phyloP scores from a whole-genome alignment of 208 protist genomes.

The Novymonas esmeraldas region DNA sequence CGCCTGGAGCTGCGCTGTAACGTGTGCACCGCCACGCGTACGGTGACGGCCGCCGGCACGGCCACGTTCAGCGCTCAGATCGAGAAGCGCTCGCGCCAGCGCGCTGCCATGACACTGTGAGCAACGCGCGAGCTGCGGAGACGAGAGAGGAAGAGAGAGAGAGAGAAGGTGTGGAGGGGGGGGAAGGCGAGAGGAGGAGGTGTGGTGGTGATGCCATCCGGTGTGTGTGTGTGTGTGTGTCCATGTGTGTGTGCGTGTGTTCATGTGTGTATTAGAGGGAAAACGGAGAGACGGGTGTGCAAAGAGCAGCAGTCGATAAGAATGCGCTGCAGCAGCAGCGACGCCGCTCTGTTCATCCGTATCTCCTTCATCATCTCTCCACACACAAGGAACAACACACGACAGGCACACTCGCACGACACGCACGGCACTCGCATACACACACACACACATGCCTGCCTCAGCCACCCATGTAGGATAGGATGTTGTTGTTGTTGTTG shows the following conservation, averaged over 20 bases:
- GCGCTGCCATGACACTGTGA: constrained; percentile 66
- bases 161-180: not conserved
- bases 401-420: not conserved
- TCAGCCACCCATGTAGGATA: no score
- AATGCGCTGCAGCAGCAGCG: not conserved
- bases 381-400: not conserved
- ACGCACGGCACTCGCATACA: not conserved
- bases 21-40: constrained; percentile 78
- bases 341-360: no score
- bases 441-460: not conserved
- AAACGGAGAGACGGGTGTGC: not conserved
- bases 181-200: not conserved
- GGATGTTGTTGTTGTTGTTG: no score
- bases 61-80: constrained; percentile 78
- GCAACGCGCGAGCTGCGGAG: no score
- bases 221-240: not conserved
- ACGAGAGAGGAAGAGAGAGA: constrained; percentile 6
- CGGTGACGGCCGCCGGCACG: constrained; percentile 62
- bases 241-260: not conserved
- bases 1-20: constrained; percentile 77
- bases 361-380: not conserved
- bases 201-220: not conserved
- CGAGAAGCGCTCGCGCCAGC: constrained; percentile 78
- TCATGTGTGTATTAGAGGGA: not conserved
- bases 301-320: not conserved